Base-by-base conservation (phyloP, 257 asterid genomes). In the Penstemon newberryi region DNA sequence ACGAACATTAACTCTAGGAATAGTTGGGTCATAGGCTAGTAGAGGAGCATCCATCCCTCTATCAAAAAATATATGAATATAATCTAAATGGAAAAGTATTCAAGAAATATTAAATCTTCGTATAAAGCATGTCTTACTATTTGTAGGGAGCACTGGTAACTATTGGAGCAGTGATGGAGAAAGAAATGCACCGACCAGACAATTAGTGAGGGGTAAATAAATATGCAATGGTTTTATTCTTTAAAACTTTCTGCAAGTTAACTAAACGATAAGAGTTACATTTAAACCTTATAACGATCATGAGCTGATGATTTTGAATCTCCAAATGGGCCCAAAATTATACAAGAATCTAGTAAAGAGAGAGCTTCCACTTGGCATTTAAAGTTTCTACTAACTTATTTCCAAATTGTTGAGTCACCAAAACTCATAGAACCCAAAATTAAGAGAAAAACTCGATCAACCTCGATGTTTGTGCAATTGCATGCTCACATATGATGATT, bases 191-290 rank as follows among this genome's bases (percentile, higher is more conserved):
- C 25, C 0, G 52, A 39, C 52, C 49, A 15, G 50, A 42, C 49
- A 63, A 62, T 44, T n/a, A 13, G 40, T 3, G 38, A 8, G 12
- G n/a, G 15, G 19, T 33, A 4, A 4, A 37, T 7, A 15, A 64
- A 56, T 8, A 9, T 8, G 36, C 9, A 19, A 62, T 37, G 33
- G 18, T 10, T 10, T n/a, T 72, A 63, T 71, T 55, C 47, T 25
- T 63, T 5, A 25, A 25, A 25, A 25, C 33, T 1, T 25, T 25
- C 33, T 25, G 72, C 9, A 58, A 54, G 52, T 40, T 8, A 37
- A 54, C 41, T n/a, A 40, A 67, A 67, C 6, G 5, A 13, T 8
- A 70, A 56, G 70, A 65, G 59, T 59, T 51, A 65, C 11, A 74
- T 42, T 65, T 7, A 45, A 57, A 75, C 43, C 42, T 52, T 53